Evolutionary conservation across 352 stramenopile species (phyloP), one percentile per base, ranked within the genome.

Genomic region (Globisporangium paroecandrum): DNA sequence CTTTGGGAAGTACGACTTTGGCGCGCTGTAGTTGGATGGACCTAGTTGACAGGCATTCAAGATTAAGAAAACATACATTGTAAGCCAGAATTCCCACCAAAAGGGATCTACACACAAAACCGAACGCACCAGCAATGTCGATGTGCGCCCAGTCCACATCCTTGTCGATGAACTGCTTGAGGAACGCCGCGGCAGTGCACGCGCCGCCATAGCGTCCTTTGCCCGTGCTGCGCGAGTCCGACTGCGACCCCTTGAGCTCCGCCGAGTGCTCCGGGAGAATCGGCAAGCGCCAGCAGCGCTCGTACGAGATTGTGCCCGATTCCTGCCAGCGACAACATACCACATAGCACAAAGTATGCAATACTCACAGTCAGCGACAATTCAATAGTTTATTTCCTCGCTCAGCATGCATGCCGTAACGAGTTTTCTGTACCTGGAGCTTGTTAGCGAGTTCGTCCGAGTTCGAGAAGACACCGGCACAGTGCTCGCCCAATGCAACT

Each of bases 391-490:
- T 20, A 7, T 8, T 24, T 24, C 22, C 1, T 60, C 3, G 22
- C 18, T 20, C 18, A 55, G 15, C 22, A 24, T 56, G 2, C 8
- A 8, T 1, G 0, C 15, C 5, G 1, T 4, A 20, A 20, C 18
- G 10, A 20, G 27, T 32, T 24, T 43, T 18, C 36, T 32, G 15
- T 69, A 88, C 79, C 72, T 78, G 47, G 18, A 98, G 71, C 47
- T 87, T 81, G 54, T 73, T 69, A 10, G 81, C 85, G n/a, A 98
- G 69, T 2, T 87, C 79, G 57, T 97, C 87, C 57, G 91, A 89
- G 77, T 98, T 98, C 68, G 83, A 95, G 72, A 98, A 98, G 25
- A 97, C 69, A 6, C 95, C 92, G 4, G 92, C 94, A 53, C 90
- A 95, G 70, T 94, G 84, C 63, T 95, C 85, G 38, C 88, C 95